Conservation (phyloP, 768 basidiomycete genomes). For the Punctularia strigosozonata region DNA sequence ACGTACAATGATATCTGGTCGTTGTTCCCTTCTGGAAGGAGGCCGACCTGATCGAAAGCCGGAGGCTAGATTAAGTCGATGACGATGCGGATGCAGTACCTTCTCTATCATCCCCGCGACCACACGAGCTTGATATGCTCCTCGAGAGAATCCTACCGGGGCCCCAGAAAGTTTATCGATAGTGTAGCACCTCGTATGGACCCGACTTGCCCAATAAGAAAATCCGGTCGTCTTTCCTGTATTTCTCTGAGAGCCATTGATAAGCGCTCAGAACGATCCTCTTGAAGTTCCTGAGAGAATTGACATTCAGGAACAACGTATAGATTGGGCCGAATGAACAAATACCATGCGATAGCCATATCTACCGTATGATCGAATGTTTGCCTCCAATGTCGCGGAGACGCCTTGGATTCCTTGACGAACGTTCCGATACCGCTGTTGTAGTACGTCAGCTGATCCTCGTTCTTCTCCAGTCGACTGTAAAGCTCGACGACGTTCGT, state of each 20-base stretch:
- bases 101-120: conserved; percentile 32
- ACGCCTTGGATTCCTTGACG: conserved; percentile 14
- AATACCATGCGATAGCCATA: conserved; percentile 25
- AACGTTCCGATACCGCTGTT: conserved; percentile 28
- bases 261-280: conserved; percentile 23
- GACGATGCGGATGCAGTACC: conserved; percentile 10
- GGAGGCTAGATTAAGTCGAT: background rate
- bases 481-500: conserved; percentile 31
- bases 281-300: conserved; percentile 22
- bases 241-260: conserved; percentile 29
- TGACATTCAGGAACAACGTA: too few relatives aligned
- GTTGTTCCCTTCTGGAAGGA: conserved; percentile 27
- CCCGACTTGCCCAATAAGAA: conserved; percentile 29
- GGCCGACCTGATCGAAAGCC: conserved; percentile 25
- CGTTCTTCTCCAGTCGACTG: conserved; percentile 19
- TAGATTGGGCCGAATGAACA: background rate
- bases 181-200: too few relatives aligned
- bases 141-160: conserved; percentile 37
- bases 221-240: conserved; percentile 24
- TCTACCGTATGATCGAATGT: conserved; percentile 19
- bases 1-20: conserved; percentile 28
- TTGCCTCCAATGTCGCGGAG: conserved; percentile 10
- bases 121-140: conserved; percentile 32
- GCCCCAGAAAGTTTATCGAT: too few relatives aligned
- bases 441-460: conserved; percentile 26